Evolutionary conservation across 2,329 filamentous ascomycete genomes (phyloP).

Genomic region (Stemphylium vesicarium): DNA sequence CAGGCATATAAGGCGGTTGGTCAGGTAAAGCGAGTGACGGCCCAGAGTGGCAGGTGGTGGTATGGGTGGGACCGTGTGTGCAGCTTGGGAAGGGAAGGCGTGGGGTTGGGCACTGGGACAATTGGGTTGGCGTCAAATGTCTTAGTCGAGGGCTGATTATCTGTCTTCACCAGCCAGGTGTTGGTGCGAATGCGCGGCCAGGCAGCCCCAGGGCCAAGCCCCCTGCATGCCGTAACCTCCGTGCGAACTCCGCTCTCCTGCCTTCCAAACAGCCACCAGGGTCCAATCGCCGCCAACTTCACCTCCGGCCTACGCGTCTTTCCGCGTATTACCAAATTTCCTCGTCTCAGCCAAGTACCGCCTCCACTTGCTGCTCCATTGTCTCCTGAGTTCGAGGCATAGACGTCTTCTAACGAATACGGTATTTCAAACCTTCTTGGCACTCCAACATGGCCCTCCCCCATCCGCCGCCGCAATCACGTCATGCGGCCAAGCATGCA

Average conservation of each 20-base stretch:
- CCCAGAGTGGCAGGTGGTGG: conserved; percentile 8
- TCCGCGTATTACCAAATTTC: neutral
- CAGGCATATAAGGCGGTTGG: conserved; percentile 46
- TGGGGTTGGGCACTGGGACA: conserved; percentile 12
- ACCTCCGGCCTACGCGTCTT: conserved; percentile 14
- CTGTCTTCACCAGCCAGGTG: conserved; percentile 12
- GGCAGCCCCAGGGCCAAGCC: conserved; percentile 14
- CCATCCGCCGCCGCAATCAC: conserved; percentile 6
- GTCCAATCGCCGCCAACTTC: conserved; percentile 15
- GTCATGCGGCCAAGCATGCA: conserved; percentile 14
- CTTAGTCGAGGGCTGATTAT: conserved; percentile 8
- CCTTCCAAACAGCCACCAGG: conserved; percentile 5
- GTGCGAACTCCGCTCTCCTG: conserved; percentile 4
- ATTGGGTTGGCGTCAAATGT: neutral
- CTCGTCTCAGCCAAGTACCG: neutral
- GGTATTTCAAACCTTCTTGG: neutral
- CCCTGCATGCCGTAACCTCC: conserved; percentile 16
- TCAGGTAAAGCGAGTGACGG: conserved; percentile 23
- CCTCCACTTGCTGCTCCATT: neutral
- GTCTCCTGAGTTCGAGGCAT: neutral
- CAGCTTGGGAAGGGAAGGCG: conserved; percentile 11
- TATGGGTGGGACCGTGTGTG: conserved; percentile 1
- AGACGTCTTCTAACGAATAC: neutral
- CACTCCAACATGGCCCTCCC: neutral
- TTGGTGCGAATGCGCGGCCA: neutral